Evolutionary conservation across 2,329 filamentous ascomycete genomes (phyloP).

Genomic region (Diaporthe citri): DNA sequence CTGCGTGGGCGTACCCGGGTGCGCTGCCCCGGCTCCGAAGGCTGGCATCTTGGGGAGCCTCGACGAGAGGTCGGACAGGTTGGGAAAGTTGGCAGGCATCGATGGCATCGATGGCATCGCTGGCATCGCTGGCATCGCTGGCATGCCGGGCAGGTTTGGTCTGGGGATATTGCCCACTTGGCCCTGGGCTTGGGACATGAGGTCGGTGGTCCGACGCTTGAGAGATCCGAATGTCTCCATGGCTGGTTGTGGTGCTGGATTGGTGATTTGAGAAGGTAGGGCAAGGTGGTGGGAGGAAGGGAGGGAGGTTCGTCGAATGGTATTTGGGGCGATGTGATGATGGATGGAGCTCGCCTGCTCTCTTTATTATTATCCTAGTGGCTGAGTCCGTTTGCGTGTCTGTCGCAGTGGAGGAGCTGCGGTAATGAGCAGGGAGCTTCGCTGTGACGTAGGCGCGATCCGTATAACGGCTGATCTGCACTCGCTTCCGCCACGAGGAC

Average conservation of each 20-base stretch:
- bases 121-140: conserved; percentile 43
- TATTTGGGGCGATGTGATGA: conserved; percentile 1
- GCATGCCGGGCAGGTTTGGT: conserved; percentile 43
- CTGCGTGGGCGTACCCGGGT: conserved; percentile 50
- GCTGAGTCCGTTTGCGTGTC: conserved; percentile 31
- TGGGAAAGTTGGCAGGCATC: conserved; percentile 43
- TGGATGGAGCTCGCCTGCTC: conserved; percentile 16
- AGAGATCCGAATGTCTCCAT: conserved; percentile 36
- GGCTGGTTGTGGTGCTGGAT: not conserved
- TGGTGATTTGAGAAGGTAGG: not conserved
- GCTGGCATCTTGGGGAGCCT: conserved; percentile 45
- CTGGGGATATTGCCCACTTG: conserved; percentile 33
- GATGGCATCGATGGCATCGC: conserved; percentile 43
- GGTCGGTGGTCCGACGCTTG: conserved; percentile 38
- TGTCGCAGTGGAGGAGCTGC: conserved; percentile 30
- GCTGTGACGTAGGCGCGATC: conserved; percentile 33
- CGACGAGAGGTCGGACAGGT: conserved; percentile 43
- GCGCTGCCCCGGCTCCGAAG: conserved; percentile 35
- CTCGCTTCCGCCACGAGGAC: conserved; percentile 22
- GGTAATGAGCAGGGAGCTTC: conserved; percentile 33
- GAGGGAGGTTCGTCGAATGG: not conserved
- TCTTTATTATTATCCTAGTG: conserved; percentile 27
- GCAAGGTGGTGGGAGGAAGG: not conserved
- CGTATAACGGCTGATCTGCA: conserved; percentile 30
- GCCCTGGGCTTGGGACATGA: conserved; percentile 32